Evolutionary conservation across 2,329 filamentous ascomycete genomes (phyloP).

Genomic region (Scopulariopsis brevicaulis): DNA sequence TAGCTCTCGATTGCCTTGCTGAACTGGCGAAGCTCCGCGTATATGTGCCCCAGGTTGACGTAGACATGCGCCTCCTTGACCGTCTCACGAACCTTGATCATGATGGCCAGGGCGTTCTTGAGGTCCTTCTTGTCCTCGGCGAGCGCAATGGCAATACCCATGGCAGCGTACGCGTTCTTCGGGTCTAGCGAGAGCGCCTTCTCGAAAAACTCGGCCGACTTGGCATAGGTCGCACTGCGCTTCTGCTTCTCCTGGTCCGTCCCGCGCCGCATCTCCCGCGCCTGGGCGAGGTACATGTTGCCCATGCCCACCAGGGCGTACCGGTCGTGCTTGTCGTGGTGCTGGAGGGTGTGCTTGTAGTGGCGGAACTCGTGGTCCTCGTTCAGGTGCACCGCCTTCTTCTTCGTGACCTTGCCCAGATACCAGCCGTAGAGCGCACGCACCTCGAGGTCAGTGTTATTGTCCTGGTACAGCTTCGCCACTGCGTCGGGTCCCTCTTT

Average conservation of each 20-base stretch:
- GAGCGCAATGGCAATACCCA: conserved; percentile 88
- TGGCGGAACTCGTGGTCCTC: conserved; percentile 90
- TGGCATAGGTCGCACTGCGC: conserved; percentile 73
- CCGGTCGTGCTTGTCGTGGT: conserved; percentile 95
- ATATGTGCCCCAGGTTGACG: conserved; percentile 89
- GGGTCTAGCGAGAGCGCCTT: conserved; percentile 93
- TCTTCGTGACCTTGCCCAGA: conserved; percentile 73
- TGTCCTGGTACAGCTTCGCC: conserved; percentile 72
- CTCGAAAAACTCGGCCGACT: conserved; percentile 96
- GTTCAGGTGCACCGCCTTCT: conserved; percentile 65
- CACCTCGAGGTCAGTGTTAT: conserved; percentile 79
- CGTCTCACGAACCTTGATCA: conserved; percentile 83
- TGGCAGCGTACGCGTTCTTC: conserved; percentile 90
- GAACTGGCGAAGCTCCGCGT: conserved; percentile 81
- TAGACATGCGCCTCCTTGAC: conserved; percentile 80
- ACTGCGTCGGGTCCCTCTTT: conserved; percentile 83
- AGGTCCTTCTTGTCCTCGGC: conserved; percentile 91
- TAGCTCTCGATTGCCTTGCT: conserved; percentile 91
- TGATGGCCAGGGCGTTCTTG: conserved; percentile 70
- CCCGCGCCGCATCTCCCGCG: conserved; percentile 88
- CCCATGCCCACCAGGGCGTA: conserved; percentile 96
- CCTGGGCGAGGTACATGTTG: conserved; percentile 76
- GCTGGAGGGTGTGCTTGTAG: conserved; percentile 91
- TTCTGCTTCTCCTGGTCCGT: conserved; percentile 87
- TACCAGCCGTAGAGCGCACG: conserved; percentile 94